Evolutionary conservation across 371 early-diverging fungal genomes (phyloP).

Genomic region (Fennellomyces sp.): DNA sequence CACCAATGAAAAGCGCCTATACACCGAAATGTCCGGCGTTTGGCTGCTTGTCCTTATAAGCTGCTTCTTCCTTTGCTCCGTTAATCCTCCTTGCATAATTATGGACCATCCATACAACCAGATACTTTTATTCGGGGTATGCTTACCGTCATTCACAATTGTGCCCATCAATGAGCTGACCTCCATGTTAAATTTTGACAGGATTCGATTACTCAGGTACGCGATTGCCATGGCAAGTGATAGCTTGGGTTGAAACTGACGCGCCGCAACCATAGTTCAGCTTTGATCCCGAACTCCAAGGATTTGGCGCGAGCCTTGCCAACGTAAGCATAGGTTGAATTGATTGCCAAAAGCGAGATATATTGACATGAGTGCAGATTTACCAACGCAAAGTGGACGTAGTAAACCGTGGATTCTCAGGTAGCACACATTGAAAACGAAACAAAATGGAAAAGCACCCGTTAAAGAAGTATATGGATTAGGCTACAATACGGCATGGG

Average conservation of each 20-base stretch:
- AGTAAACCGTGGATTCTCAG: slow-evolving; percentile 80
- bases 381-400: slow-evolving; percentile 80
- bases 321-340: slow-evolving; percentile 28
- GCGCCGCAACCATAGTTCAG: slow-evolving; percentile 43
- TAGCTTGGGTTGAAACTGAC: not conserved
- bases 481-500: slow-evolving; percentile 82
- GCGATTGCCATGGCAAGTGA: not conserved
- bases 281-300: slow-evolving; percentile 61
- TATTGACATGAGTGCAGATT: slow-evolving; percentile 18
- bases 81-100: too few species aligned
- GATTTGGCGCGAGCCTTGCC: slow-evolving; percentile 74
- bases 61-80: too few species aligned
- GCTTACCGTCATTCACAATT: too few species aligned
- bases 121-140: too few species aligned
- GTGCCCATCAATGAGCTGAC: too few species aligned
- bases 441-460: not conserved
- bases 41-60: too few species aligned
- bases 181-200: too few species aligned
- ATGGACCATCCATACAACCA: too few species aligned
- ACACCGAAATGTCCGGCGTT: too few species aligned
- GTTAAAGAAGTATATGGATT: not conserved
- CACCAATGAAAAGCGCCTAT: too few species aligned
- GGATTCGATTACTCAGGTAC: slow-evolving; percentile 79
- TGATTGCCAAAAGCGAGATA: not conserved
- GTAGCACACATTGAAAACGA: too few species aligned